Percentiles rank a stretch among this genome's conserved stretches.
phyloP scores from a whole-genome alignment of 768 basidiomycete genomes.

The Gloeostereum incarnatum region DNA sequence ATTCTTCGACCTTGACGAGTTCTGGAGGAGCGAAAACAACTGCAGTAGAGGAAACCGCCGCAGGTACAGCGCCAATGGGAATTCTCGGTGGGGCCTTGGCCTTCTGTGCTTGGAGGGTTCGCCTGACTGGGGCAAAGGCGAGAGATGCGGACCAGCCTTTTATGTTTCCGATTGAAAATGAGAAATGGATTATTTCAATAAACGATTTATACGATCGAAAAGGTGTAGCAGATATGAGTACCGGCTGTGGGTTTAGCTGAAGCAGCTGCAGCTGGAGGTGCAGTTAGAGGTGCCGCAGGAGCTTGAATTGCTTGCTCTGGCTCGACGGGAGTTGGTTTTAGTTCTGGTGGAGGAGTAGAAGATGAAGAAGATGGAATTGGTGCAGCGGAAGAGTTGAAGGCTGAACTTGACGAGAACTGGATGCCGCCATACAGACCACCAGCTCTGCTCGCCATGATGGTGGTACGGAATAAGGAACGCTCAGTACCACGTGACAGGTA shows the following conservation, averaged over 20 bases:
- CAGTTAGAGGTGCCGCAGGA: conserved; percentile 9
- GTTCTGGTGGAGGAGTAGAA: neutral
- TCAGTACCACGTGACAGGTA: neutral
- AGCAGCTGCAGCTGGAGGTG: conserved; percentile 16
- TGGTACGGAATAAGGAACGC: conserved; percentile 12
- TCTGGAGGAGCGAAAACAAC: conserved; percentile 65
- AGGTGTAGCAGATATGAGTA: conserved; percentile 43
- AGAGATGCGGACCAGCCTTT: conserved; percentile 87
- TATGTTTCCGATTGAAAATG: conserved; percentile 17
- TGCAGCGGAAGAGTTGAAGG: conserved; percentile 33
- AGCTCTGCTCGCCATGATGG: conserved; percentile 65
- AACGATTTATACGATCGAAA: conserved; percentile 39
- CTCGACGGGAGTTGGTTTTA: neutral
- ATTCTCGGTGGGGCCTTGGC: conserved; percentile 45
- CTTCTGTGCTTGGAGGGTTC: conserved; percentile 47
- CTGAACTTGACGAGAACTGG: conserved; percentile 66
- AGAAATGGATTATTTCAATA: conserved; percentile 42
- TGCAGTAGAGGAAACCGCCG: conserved; percentile 38
- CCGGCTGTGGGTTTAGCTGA: conserved; percentile 45
- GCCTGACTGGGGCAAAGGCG: conserved; percentile 78
- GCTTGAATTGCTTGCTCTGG: neutral
- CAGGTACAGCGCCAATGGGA: conserved; percentile 50
- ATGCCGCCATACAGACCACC: conserved; percentile 85
- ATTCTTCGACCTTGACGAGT: conserved; percentile 30
- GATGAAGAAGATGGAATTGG: conserved; percentile 12